Percentiles rank a stretch among this genome's conserved stretches.
phyloP scores from a whole-genome alignment of 1,284 basidiomycete genomes.

The Leucoagaricus sp. region DNA sequence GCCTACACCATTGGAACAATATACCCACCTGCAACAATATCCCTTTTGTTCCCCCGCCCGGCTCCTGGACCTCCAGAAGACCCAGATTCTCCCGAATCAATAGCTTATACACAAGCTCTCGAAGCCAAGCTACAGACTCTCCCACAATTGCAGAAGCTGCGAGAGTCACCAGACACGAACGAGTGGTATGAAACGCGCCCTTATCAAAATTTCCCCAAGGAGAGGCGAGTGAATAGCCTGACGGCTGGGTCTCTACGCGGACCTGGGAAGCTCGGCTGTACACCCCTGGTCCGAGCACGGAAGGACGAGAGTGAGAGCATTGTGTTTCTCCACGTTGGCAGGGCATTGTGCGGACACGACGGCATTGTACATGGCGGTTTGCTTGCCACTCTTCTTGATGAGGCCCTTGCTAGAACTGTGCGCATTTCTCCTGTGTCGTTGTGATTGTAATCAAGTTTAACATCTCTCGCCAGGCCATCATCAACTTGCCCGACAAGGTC shows the following conservation, averaged over 20 bases:
- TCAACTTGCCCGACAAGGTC: constrained; percentile 84
- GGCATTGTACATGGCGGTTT: constrained; percentile 94
- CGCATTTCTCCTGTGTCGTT: constrained; percentile 35
- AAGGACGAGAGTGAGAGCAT: constrained; percentile 74
- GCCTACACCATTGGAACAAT: constrained; percentile 35
- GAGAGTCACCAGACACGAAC: constrained; percentile 45
- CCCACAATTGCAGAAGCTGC: constrained; percentile 56
- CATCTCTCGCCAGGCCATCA: constrained; percentile 59
- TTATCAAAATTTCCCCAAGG: constrained; percentile 69
- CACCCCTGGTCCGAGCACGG: constrained; percentile 75
- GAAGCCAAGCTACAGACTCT: constrained; percentile 73
- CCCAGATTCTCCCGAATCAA: constrained; percentile 61
- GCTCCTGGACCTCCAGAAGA: constrained; percentile 67
- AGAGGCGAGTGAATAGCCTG: constrained; percentile 75
- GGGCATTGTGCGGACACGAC: constrained; percentile 89
- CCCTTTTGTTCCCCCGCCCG: constrained; percentile 69
- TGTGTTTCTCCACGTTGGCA: constrained; percentile 80
- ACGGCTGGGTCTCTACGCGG: constrained; percentile 85
- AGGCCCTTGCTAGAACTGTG: constrained; percentile 82
- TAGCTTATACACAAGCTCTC: constrained; percentile 58
- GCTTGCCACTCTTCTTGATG: constrained; percentile 89
- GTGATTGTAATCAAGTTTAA: constrained; percentile 2
- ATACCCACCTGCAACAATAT: constrained; percentile 38
- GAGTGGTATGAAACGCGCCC: constrained; percentile 82
- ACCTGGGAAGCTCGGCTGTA: constrained; percentile 80